phyloP scores from a whole-genome alignment of 2,329 filamentous ascomycete species.

The Neonectria ditissima region DNA sequence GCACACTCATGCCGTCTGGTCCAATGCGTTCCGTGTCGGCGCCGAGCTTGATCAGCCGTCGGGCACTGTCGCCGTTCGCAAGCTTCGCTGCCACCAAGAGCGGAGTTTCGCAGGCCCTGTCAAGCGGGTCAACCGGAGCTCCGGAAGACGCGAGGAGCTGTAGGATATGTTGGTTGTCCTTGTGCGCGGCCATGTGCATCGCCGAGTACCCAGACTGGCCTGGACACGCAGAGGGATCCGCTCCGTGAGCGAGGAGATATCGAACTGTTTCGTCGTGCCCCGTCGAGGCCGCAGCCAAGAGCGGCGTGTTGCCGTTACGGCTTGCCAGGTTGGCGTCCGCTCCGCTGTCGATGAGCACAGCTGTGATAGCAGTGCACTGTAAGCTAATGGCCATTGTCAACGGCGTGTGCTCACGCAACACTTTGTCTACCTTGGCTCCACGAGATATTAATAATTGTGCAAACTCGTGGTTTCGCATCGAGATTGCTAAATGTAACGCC shows the following conservation, averaged over 20 bases:
- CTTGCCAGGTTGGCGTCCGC: constrained; percentile 43
- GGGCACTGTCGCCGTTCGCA: constrained; percentile 40
- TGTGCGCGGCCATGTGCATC: constrained; percentile 47
- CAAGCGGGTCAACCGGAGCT: constrained; percentile 39
- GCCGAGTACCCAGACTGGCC: constrained; percentile 42
- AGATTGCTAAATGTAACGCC: constrained; percentile 43
- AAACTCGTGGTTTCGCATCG: constrained; percentile 45
- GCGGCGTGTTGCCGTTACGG: constrained; percentile 45
- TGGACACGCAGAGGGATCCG: constrained; percentile 38
- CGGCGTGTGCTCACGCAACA: constrained; percentile 43
- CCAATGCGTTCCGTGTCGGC: constrained; percentile 44
- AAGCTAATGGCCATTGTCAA: constrained; percentile 45
- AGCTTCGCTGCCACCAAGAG: constrained; percentile 45
- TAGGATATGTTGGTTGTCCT: constrained; percentile 41
- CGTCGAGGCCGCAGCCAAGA: constrained; percentile 42
- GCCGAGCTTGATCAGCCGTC: constrained; percentile 41
- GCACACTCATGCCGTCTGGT: constrained; percentile 45
- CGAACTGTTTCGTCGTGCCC: constrained; percentile 46
- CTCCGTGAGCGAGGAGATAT: constrained; percentile 43
- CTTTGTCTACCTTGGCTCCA: constrained; percentile 42
- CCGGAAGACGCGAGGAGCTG: constrained; percentile 39
- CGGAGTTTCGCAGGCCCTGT: constrained; percentile 43
- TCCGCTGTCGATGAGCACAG: constrained; percentile 42
- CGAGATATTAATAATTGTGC: constrained; percentile 43
- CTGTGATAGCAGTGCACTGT: constrained; percentile 43